Conservation (phyloP, 768 basidiomycete species). For the Lactifluus volemus region DNA sequence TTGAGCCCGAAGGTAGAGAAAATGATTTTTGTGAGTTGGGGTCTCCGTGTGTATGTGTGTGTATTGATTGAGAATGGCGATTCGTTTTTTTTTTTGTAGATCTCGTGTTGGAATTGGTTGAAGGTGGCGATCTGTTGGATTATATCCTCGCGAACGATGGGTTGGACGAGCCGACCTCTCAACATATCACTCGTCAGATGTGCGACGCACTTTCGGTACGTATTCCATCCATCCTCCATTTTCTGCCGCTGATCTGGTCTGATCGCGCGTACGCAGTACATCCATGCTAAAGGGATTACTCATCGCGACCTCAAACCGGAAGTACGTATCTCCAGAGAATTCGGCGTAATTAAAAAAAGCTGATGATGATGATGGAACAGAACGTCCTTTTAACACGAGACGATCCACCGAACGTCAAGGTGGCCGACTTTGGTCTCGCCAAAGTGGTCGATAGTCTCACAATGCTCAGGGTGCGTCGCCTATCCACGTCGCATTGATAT, state of each 20-base stretch:
- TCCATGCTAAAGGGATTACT: constrained; percentile 67
- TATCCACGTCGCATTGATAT: too few relatives aligned
- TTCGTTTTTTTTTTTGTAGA: constrained; percentile 37
- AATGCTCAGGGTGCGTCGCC: constrained; percentile 57
- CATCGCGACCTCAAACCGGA: constrained; percentile 95
- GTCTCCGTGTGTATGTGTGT: not conserved
- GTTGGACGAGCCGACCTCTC: constrained; percentile 45
- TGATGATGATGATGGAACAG: constrained; percentile 27
- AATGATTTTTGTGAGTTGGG: constrained; percentile 41
- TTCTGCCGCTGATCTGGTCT: not conserved
- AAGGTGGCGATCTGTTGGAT: constrained; percentile 85
- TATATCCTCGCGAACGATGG: constrained; percentile 57
- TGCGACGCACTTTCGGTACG: constrained; percentile 70
- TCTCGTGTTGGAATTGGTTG: constrained; percentile 75
- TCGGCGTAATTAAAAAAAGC: not conserved
- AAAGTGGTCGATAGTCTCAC: constrained; percentile 80
- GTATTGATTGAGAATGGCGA: not conserved
- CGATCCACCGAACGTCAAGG: constrained; percentile 65
- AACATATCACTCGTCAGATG: constrained; percentile 73
- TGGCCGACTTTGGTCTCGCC: constrained; percentile 94
- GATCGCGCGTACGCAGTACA: constrained; percentile 35
- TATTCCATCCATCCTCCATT: not conserved
- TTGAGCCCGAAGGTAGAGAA: constrained; percentile 46
- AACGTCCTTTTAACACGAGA: constrained; percentile 78
- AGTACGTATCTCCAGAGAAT: constrained; percentile 28